Conservation (phyloP, 768 basidiomycete genomes). For the Auricularia heimuer region DNA sequence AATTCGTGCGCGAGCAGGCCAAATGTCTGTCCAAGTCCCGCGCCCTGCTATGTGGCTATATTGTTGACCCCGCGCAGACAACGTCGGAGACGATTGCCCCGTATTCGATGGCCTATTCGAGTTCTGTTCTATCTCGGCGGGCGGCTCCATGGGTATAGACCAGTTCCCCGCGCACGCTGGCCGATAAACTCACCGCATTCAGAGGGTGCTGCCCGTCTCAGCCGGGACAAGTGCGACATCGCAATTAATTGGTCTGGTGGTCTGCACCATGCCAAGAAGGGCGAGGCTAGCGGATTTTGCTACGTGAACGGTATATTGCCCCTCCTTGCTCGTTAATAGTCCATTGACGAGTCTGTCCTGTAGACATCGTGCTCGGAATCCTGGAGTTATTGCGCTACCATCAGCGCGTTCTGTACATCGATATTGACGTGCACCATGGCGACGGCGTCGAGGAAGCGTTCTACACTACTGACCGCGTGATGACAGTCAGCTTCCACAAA, state of each 20-base stretch:
- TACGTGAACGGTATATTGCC: constrained; percentile 79
- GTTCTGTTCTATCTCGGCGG: constrained; percentile 99
- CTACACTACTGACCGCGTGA: constrained; percentile 96
- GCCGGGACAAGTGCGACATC: constrained; percentile 96
- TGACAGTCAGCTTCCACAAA: constrained; percentile 98
- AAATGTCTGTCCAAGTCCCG: constrained; percentile 56
- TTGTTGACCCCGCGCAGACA: constrained; percentile 43
- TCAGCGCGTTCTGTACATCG: constrained; percentile 89
- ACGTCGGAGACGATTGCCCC: constrained; percentile 97
- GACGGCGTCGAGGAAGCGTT: constrained; percentile 99
- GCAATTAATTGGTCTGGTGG: constrained; percentile 99
- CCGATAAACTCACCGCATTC: constrained; percentile 4
- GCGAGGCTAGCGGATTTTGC: constrained; percentile 97
- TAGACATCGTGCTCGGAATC: constrained; percentile 96
- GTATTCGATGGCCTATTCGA: constrained; percentile 98
- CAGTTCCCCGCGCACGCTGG: too few species aligned
- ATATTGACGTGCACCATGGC: constrained; percentile 97
- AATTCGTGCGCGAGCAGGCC: constrained; percentile 87
- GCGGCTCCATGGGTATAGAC: constrained; percentile 90
- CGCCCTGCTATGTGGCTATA: neutral
- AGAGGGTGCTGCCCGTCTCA: constrained; percentile 96
- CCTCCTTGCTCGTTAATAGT: neutral
- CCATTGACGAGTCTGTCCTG: neutral
- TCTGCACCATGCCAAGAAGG: constrained; percentile 97
- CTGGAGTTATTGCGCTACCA: constrained; percentile 94